These are phyloP conservation scores for Bruguiera hainesii DNA, from an alignment of 441 rosid species.

Conservation along the genomic window DNA sequence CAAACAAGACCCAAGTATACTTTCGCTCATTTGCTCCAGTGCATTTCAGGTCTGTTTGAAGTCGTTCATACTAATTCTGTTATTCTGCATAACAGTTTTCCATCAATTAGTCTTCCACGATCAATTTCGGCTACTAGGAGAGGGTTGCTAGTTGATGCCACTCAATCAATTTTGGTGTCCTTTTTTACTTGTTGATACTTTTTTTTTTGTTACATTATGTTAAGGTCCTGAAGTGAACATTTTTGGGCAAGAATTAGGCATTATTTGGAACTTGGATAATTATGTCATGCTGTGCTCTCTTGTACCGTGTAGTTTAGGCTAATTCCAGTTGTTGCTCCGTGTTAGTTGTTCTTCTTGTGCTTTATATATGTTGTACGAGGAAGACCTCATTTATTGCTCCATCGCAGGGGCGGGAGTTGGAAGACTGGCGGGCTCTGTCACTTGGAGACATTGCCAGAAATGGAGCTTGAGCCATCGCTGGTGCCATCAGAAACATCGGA, in stretches of 20 bases:
- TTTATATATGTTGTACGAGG: background rate
- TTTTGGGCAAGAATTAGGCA: too few species aligned
- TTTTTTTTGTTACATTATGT: too few species aligned
- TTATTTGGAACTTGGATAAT: too few species aligned
- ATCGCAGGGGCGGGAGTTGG: conserved; percentile 85
- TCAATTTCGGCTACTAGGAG: too few species aligned
- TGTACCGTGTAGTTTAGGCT: too few species aligned
- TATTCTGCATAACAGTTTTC: background rate
- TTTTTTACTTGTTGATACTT: too few species aligned
- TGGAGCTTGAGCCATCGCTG: conserved; percentile 46
- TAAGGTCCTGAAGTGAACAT: too few species aligned
- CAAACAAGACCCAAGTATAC: conserved; percentile 71
- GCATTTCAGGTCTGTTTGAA: conserved; percentile 74
- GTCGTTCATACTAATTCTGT: background rate
- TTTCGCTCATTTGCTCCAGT: conserved; percentile 92
- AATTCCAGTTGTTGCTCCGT: too few species aligned
- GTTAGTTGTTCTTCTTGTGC: background rate
- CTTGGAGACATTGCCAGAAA: conserved; percentile 71
- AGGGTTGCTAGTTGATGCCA: too few species aligned
- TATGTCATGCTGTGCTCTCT: too few species aligned
- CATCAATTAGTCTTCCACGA: too few species aligned
- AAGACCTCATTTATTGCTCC: conserved; percentile 7
- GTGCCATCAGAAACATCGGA: conserved; percentile 59
- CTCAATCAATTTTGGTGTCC: too few species aligned
- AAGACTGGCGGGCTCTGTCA: conserved; percentile 79